Percentiles rank a stretch among this genome's conserved stretches.
Conservation (phyloP, 1,284 basidiomycete species). For the Pascua sp. region DNA sequence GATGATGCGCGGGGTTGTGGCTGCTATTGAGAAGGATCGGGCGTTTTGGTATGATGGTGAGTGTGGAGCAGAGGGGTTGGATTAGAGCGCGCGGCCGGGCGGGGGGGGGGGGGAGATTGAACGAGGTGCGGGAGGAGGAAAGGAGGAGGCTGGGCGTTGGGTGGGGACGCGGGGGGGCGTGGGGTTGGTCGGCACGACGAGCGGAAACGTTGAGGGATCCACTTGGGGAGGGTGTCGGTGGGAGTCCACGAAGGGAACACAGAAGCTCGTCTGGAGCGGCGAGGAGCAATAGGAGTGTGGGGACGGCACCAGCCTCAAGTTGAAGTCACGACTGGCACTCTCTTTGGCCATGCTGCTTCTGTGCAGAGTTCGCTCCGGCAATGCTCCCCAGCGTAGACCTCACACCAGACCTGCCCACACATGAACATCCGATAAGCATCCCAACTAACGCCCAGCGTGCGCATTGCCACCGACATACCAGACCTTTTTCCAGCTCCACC, state of each 20-base stretch:
- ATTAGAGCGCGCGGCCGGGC: no score
- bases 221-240: not conserved
- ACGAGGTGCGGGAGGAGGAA: not conserved
- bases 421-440: no score
- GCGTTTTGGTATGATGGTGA: slow-evolving; percentile 52
- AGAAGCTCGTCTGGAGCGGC: no score
- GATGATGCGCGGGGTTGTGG: slow-evolving; percentile 55
- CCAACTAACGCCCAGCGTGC: slow-evolving; percentile 60
- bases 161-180: no score
- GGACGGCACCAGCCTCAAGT: no score
- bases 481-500: slow-evolving; percentile 94
- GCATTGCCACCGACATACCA: slow-evolving; percentile 89
- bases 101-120: no score
- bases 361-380: not conserved
- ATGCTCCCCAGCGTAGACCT: not conserved
- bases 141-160: not conserved
- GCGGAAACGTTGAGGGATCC: no score
- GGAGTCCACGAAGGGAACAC: not conserved
- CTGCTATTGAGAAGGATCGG: slow-evolving; percentile 51
- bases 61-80: slow-evolving; percentile 12
- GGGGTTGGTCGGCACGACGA: no score
- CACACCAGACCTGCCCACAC: no score
- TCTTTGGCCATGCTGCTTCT: no score
- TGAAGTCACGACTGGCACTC: no score
- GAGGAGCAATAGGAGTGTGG: no score